Conservation (phyloP, 2,329 filamentous ascomycete genomes). For the Pseudocercospora musae region DNA sequence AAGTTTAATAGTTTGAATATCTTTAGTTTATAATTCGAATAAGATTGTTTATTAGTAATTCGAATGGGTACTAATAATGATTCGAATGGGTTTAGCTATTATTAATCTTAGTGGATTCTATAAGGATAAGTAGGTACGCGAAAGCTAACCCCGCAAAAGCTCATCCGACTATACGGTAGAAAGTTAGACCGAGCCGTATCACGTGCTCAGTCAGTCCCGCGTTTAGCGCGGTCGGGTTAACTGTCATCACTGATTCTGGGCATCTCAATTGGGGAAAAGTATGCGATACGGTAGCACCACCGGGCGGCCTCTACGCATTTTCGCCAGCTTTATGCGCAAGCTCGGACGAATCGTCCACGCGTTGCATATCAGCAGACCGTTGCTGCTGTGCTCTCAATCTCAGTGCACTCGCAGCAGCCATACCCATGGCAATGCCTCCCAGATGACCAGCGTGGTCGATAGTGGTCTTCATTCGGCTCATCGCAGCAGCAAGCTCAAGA, state of each 20-base stretch:
- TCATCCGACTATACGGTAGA: too few relatives aligned
- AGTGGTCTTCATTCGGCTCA: conserved; percentile 24
- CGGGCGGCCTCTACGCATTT: not conserved
- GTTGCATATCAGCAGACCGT: not conserved
- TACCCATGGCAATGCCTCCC: conserved; percentile 30
- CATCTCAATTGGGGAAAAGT: not conserved
- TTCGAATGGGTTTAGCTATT: too few relatives aligned
- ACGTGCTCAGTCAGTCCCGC: too few relatives aligned
- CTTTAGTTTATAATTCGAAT: too few relatives aligned
- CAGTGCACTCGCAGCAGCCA: conserved; percentile 10
- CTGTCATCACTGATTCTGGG: not conserved
- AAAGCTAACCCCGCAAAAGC: too few relatives aligned
- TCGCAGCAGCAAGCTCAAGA: conserved; percentile 26
- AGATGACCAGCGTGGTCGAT: conserved; percentile 38
- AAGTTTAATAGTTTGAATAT: too few relatives aligned
- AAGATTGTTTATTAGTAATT: too few relatives aligned
- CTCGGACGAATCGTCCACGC: not conserved
- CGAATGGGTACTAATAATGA: too few relatives aligned
- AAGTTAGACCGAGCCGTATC: too few relatives aligned
- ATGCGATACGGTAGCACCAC: not conserved
- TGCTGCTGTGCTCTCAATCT: not conserved
- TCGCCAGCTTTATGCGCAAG: not conserved
- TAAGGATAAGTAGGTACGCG: too few relatives aligned
- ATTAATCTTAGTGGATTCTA: too few relatives aligned
- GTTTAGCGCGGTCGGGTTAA: too few relatives aligned